Evolutionary conservation across 1,139 yeast genomes (phyloP).

Genomic region (Geotrichum restrictum): DNA sequence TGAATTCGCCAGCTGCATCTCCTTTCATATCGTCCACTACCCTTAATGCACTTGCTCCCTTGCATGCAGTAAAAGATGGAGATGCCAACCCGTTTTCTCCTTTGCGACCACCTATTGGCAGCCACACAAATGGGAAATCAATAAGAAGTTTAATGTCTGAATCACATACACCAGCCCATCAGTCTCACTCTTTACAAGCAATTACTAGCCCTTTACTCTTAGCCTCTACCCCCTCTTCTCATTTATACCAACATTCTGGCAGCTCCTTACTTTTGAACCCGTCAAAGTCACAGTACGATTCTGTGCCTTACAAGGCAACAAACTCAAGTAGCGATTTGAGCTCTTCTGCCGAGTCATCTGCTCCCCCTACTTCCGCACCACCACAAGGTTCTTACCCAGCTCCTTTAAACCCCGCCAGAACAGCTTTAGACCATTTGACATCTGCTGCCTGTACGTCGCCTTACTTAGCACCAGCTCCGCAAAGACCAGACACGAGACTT

Average conservation of each 20-base stretch:
- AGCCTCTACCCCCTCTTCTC: constrained; percentile 15
- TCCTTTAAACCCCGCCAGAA: constrained; percentile 9
- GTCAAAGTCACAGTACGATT: background rate
- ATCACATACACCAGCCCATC: constrained; percentile 7
- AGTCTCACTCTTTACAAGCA: constrained; percentile 14
- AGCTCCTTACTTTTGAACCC: constrained; percentile 6
- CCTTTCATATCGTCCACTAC: constrained; percentile 1
- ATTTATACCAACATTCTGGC: background rate
- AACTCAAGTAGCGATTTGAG: background rate
- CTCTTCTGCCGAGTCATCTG: background rate
- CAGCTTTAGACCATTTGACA: constrained; percentile 29
- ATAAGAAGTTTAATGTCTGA: constrained; percentile 6
- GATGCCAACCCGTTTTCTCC: constrained; percentile 10
- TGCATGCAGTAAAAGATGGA: constrained; percentile 2
- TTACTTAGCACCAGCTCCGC: constrained; percentile 22
- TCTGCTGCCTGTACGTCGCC: constrained; percentile 31
- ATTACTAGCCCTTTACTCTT: constrained; percentile 23
- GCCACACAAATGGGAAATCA: background rate
- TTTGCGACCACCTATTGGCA: constrained; percentile 4
- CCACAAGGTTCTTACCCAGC: background rate
- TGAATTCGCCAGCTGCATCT: constrained; percentile 5
- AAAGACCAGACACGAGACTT: constrained; percentile 2
- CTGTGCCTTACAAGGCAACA: background rate
- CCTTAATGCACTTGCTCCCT: constrained; percentile 4
- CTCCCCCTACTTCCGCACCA: background rate